Evolutionary conservation across 768 basidiomycete genomes (phyloP).

Genomic region (Erythrobasidium yunnanense): DNA sequence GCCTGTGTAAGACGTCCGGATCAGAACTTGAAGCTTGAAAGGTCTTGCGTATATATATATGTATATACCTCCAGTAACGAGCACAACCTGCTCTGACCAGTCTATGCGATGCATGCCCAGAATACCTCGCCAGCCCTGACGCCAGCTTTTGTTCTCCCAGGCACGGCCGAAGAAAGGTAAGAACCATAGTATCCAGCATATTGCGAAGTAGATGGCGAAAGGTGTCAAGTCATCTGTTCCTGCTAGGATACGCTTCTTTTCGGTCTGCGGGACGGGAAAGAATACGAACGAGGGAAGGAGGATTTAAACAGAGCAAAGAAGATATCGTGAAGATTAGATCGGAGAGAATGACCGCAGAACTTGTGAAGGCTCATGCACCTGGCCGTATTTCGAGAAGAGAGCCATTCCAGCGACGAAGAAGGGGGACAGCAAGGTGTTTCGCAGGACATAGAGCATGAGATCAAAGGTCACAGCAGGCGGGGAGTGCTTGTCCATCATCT

Average conservation of each 20-base stretch:
- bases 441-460: not conserved
- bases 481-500: constrained; percentile 2
- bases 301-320: no score
- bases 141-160: constrained; percentile 21
- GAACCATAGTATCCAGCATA: constrained; percentile 8
- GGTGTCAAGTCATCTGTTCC: not conserved
- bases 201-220: not conserved
- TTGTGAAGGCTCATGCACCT: no score
- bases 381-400: not conserved
- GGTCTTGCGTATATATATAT: no score
- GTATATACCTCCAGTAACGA: constrained; percentile 29
- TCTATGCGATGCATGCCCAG: not conserved
- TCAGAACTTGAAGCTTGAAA: no score
- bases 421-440: constrained; percentile 8
- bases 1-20: not conserved
- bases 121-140: not conserved
- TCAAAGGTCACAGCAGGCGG: constrained; percentile 9
- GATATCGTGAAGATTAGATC: no score
- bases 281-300: no score
- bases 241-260: not conserved
- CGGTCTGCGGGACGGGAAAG: no score
- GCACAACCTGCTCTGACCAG: constrained; percentile 26
- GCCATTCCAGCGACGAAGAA: constrained; percentile 1
- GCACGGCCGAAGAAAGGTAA: constrained; percentile 3
- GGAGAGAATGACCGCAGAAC: no score